phyloP scores from a whole-genome alignment of 2,329 filamentous ascomycete genomes.

The Aspergillus udagawae region DNA sequence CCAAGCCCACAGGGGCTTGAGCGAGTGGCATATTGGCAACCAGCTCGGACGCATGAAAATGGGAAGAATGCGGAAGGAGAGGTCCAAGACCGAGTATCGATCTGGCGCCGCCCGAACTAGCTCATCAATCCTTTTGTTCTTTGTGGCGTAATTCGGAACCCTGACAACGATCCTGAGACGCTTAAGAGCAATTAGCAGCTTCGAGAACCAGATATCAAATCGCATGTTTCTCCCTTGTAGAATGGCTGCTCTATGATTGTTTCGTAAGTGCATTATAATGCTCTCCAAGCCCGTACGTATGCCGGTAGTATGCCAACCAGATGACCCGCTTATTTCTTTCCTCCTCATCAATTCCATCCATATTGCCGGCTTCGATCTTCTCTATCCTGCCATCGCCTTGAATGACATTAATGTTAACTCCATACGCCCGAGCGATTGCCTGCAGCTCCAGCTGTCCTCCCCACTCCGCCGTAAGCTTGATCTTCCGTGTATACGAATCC shows the following conservation, averaged over 20 bases:
- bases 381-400: conserved; percentile 77
- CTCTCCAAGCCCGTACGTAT: conserved; percentile 90
- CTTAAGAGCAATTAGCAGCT: not conserved
- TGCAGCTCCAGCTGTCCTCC: conserved; percentile 87
- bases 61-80: conserved; percentile 45
- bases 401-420: conserved; percentile 75
- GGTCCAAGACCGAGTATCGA: conserved; percentile 40
- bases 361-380: conserved; percentile 59
- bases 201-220: not conserved
- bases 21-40: conserved; percentile 53
- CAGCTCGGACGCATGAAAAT: conserved; percentile 53
- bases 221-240: conserved; percentile 1
- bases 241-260: conserved; percentile 21
- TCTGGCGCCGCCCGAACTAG: conserved; percentile 39
- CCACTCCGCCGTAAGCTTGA: conserved; percentile 89
- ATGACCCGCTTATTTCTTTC: conserved; percentile 55
- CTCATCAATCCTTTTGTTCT: not conserved
- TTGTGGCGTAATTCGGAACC: not conserved
- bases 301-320: conserved; percentile 93
- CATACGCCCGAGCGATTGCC: conserved; percentile 77
- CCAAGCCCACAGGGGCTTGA: conserved; percentile 38
- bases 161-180: not conserved
- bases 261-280: conserved; percentile 88
- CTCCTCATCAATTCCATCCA: conserved; percentile 35
- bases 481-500: conserved; percentile 67